Base-by-base conservation (phyloP, 495 filamentous ascomycete species). In the Trichoderma parareesei region DNA sequence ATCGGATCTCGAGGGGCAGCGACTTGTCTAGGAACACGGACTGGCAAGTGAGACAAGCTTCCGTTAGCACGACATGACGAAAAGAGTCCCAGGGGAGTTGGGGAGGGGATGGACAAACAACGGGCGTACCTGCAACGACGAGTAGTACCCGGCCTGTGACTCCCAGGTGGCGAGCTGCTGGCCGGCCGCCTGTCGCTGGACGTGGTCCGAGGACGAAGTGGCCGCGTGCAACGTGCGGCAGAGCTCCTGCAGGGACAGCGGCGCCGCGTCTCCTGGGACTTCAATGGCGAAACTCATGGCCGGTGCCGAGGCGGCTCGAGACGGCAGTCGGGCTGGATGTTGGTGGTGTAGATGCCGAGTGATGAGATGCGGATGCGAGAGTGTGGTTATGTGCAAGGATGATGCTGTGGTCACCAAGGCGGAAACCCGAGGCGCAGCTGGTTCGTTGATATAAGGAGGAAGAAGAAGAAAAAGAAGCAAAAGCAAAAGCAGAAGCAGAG, bases 161-260 rank as follows among this genome's bases (percentile, higher is more conserved):
- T 96, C 91, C 94, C 94, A 98, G 63, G 86, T 77, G 68, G 90
- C 82, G 14, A 98, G 85, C 75, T 98, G 94, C 72, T 90, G 83
- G 3, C 87, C 86, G 38, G 88, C 92, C 11, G 89, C 85, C 71
- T 91, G 88, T 38, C 96, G 84, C 67, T 89, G 87, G 65, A 86
- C 85, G 60, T 88, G 85, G 59, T 89, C 84, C 59, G 80, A 44
- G 10, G 61, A 83, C n/a, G 90, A 92, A 33, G 86, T 79, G 4
- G 92, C 93, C 37, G 86, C 81, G 37, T 85, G 77, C 61, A 98
- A 77, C 5, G 86, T 83, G 69, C 87, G 86, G 69, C 87, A 85
- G 4, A 98, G 85, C 69, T 88, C 88, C 59, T 87, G 79, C 40
- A 84, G 81, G 64, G 67, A 80, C 53, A 87, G 74, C 60, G 85